Evolutionary conservation across 257 asterid species (phyloP).

Genomic region (Verbascum thapsus): DNA sequence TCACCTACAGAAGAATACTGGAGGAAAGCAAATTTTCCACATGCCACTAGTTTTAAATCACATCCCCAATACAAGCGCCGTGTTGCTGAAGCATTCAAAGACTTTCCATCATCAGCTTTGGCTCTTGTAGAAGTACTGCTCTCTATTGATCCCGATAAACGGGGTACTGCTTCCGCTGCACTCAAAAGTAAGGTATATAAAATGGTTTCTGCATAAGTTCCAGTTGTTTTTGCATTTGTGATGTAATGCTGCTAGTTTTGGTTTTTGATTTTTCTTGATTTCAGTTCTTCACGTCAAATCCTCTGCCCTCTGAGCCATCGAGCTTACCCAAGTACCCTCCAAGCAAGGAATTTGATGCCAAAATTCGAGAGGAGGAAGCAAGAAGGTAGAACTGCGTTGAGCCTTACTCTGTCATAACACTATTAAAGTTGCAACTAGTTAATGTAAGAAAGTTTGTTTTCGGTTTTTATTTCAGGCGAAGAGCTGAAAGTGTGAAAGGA

Average conservation of each 20-base stretch:
- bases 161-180: slow-evolving; percentile 82
- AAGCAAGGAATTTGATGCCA: slow-evolving; percentile 77
- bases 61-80: slow-evolving; percentile 64
- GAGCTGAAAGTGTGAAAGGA: too few relatives aligned
- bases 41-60: slow-evolving; percentile 77
- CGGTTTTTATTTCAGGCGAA: slow-evolving; percentile 41
- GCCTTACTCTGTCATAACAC: not conserved
- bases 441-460: not conserved
- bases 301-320: slow-evolving; percentile 88
- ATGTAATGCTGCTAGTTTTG: too few relatives aligned
- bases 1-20: slow-evolving; percentile 83
- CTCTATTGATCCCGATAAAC: slow-evolving; percentile 76
- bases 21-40: slow-evolving; percentile 70
- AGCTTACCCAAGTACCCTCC: slow-evolving; percentile 80
- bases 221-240: too few relatives aligned
- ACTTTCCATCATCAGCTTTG: slow-evolving; percentile 74
- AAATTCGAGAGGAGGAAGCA: slow-evolving; percentile 68
- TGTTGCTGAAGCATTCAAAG: slow-evolving; percentile 67
- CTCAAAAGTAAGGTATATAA: slow-evolving; percentile 68
- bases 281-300: slow-evolving; percentile 78
- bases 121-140: slow-evolving; percentile 72
- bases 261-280: slow-evolving; percentile 18
- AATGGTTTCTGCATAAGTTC: not conserved
- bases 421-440: not conserved
- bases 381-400: too few relatives aligned